phyloP scores from a whole-genome alignment of 179 eudicot genomes.

The Actinidia chinensis region DNA sequence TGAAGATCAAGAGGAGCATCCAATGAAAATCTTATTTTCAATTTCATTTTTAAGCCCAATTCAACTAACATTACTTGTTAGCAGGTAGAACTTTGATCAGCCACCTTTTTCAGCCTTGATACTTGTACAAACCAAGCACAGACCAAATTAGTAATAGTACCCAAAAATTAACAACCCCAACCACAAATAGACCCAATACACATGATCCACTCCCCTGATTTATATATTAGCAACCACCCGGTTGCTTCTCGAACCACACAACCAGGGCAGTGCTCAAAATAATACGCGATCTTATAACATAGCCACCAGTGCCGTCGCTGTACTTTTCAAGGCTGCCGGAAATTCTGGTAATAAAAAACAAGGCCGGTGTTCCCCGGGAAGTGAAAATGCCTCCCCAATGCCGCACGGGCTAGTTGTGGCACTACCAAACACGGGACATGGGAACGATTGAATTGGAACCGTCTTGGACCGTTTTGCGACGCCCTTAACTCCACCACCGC shows the following conservation, averaged over 20 bases:
- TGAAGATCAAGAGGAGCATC: no score
- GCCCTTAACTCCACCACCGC: slow-evolving; percentile 48
- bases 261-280: slow-evolving; percentile 42
- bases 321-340: slow-evolving; percentile 38
- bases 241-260: slow-evolving; percentile 31
- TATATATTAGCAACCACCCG: slow-evolving; percentile 43
- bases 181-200: slow-evolving; percentile 40
- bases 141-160: slow-evolving; percentile 34
- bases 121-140: slow-evolving; percentile 46
- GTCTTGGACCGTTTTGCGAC: slow-evolving; percentile 17
- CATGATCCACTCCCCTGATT: slow-evolving; percentile 49
- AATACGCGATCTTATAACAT: slow-evolving; percentile 37
- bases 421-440: slow-evolving; percentile 48
- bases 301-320: slow-evolving; percentile 41
- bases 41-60: no score
- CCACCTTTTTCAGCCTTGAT: slow-evolving; percentile 24
- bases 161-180: slow-evolving; percentile 37
- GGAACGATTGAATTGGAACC: slow-evolving; percentile 13
- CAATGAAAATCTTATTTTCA: no score
- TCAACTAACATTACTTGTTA: no score
- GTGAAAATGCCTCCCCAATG: slow-evolving; percentile 46
- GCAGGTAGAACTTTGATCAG: no score
- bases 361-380: slow-evolving; percentile 42
- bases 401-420: slow-evolving; percentile 37
- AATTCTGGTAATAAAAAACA: slow-evolving; percentile 37